phyloP scores from a whole-genome alignment of 768 basidiomycete genomes.

The Lentinula raphanica region DNA sequence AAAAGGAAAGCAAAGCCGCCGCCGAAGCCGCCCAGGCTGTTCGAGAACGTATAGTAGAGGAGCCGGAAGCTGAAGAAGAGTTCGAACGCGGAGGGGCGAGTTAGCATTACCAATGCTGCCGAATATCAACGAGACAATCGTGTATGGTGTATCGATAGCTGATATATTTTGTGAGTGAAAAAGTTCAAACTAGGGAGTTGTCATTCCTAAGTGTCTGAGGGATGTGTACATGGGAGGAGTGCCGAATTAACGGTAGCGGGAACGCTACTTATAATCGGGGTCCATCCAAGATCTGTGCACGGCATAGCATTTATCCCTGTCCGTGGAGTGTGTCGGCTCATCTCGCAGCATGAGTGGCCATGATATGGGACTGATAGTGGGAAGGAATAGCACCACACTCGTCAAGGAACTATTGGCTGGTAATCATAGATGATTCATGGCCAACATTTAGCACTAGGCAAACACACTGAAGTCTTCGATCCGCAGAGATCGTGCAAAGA shows the following conservation, averaged over 20 bases:
- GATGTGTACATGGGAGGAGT: not conserved
- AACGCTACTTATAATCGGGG: no score
- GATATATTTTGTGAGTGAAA: not conserved
- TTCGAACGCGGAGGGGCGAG: not conserved
- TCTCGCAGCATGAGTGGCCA: not conserved
- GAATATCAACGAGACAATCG: not conserved
- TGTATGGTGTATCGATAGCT: not conserved
- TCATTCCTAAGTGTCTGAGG: not conserved
- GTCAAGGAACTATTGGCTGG: not conserved
- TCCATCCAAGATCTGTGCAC: no score
- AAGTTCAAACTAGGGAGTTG: not conserved
- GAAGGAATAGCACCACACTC: not conserved
- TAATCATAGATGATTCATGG: not conserved
- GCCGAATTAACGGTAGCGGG: not conserved
- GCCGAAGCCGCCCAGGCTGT: constrained; percentile 41
- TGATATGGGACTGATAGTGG: not conserved
- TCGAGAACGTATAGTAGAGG: constrained; percentile 65
- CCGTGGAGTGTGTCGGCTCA: not conserved
- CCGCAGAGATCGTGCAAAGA: constrained; percentile 51
- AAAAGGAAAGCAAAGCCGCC: constrained; percentile 69
- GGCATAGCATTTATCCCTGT: no score
- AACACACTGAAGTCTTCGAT: constrained; percentile 73
- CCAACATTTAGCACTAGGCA: constrained; percentile 31
- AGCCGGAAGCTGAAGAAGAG: constrained; percentile 58
- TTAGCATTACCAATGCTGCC: not conserved